Evolutionary conservation across 768 basidiomycete genomes (phyloP), one percentile per base, ranked within the genome.

Genomic region (Ramaria sp.): DNA sequence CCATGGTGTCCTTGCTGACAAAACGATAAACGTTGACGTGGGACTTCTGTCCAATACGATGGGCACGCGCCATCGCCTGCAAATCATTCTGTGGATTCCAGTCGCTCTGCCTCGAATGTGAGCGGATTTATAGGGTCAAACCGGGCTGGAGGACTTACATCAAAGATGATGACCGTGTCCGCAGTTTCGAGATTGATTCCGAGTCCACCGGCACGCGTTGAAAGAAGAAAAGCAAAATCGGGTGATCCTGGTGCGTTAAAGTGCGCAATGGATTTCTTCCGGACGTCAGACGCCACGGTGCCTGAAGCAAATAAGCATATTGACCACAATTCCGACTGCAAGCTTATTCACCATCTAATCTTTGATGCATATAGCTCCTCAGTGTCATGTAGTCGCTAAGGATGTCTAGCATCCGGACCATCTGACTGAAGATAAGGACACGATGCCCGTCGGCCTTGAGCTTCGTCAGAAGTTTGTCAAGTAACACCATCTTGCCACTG

Each of bases 151-250:
- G 54, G 54, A 71, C 90, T 71, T 68, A 89, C 87, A 77, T 99
- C 95, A 64, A 97, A 98, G 64, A 98, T 97, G 67, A 98, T 95
- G 62, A 98, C 95, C 2, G 96, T 99, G 70, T 99, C 83, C 15
- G 96, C 96, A 38, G 96, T 98, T 73, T 98, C 96, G 59, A 99
- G 75, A 70, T 99, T 99, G 76, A 99, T 96, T 48, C 96, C 96
- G 30, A 99, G 78, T 16, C 96, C 96, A 50, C 96, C 96, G 34
- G 96, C 96, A 59, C 96, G 82, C 13, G 96, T 99, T 30, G 92
- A 95, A 20, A 99, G 78, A 59, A 99, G 70, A 72, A 99, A 99
- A 3, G 92, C 94, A 63, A 99, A 99, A 67, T 99, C 96, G 4
- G 83, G 86, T 3, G 92, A 95, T 15, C 83, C 88, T 9, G 87